Percentiles rank a stretch among this genome's conserved stretches.
phyloP scores from a whole-genome alignment of 2,329 filamentous ascomycete species.

The Paecilomyces sp. region DNA sequence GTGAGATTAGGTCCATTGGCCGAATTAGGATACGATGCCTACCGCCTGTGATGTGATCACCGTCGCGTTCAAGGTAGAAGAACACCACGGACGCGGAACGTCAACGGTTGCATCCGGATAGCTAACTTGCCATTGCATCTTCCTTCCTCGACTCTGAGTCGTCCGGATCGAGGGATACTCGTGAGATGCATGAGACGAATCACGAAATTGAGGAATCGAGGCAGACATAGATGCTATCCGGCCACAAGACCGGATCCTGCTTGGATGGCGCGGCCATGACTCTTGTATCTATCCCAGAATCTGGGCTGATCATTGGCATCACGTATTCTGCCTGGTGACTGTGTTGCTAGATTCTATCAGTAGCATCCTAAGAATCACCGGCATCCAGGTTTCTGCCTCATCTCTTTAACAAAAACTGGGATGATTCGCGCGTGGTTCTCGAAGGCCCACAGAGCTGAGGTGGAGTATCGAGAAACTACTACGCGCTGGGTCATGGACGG shows the following conservation, averaged over 20 bases:
- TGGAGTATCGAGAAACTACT: neutral
- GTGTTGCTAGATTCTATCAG: neutral
- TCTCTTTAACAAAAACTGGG: neutral
- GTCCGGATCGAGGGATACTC: neutral
- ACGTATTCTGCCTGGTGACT: neutral
- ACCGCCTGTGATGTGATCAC: neutral
- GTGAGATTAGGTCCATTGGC: neutral
- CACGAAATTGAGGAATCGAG: neutral
- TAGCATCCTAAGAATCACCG: neutral
- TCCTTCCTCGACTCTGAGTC: neutral
- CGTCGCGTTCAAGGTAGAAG: neutral
- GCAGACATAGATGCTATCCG: neutral
- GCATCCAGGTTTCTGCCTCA: neutral
- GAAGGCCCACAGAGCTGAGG: neutral
- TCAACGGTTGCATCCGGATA: neutral
- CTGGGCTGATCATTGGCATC: neutral
- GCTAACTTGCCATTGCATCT: neutral
- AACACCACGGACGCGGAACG: neutral
- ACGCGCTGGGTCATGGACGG: neutral
- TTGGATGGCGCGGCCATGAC: neutral
- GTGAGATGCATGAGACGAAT: neutral
- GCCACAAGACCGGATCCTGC: neutral
- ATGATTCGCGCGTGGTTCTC: neutral
- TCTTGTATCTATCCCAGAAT: neutral
- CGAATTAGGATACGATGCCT: neutral